phyloP scores from a whole-genome alignment of 495 filamentous ascomycete genomes.

The Penicillium lagena region DNA sequence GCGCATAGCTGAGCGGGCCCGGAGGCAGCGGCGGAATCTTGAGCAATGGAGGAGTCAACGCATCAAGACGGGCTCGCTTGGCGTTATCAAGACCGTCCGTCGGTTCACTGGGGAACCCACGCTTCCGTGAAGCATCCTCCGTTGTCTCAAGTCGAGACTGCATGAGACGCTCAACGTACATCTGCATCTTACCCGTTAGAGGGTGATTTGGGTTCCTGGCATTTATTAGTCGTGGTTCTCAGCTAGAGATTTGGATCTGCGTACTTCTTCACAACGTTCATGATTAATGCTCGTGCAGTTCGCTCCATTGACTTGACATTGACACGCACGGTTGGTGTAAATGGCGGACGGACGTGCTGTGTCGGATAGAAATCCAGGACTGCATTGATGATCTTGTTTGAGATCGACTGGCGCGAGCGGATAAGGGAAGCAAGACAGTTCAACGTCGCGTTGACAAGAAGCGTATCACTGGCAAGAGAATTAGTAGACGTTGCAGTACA shows the following conservation, averaged over 20 bases:
- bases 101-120: constrained; percentile 57
- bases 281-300: constrained; percentile 74
- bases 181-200: constrained; percentile 64
- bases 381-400: constrained; percentile 75
- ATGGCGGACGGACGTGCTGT: constrained; percentile 64
- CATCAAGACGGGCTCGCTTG: constrained; percentile 65
- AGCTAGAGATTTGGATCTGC: neutral
- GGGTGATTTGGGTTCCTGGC: constrained; percentile 64
- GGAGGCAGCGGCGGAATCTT: constrained; percentile 60
- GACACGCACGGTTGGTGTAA: constrained; percentile 73
- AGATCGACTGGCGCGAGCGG: constrained; percentile 69
- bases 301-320: constrained; percentile 89
- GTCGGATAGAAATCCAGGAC: constrained; percentile 90
- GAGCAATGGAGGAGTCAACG: constrained; percentile 41
- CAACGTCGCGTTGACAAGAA: constrained; percentile 87
- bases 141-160: constrained; percentile 68
- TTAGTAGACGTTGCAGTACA: constrained; percentile 1
- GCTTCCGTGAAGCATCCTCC: constrained; percentile 67
- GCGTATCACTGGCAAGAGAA: constrained; percentile 58
- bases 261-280: constrained; percentile 74
- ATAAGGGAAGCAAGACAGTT: constrained; percentile 79
- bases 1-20: constrained; percentile 67
- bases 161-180: constrained; percentile 71
- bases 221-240: constrained; percentile 1
- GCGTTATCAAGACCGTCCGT: constrained; percentile 61